phyloP scores from a whole-genome alignment of 768 basidiomycete species.

The Lactarius psammicola region DNA sequence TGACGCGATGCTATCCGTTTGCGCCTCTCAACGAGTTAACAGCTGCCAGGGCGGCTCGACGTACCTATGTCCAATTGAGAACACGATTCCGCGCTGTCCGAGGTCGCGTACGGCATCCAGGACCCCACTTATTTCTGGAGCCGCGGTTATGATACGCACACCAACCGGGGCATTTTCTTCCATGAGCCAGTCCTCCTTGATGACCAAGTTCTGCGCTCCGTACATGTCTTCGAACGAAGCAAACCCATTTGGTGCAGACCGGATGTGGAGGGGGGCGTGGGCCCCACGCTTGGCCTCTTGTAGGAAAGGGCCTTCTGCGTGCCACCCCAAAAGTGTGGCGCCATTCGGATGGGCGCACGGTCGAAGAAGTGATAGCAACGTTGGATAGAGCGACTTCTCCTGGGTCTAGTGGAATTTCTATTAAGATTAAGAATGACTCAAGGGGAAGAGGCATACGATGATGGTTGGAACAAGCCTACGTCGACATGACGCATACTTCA shows the following conservation, averaged over 20 bases:
- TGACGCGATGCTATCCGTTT: conserved; percentile 57
- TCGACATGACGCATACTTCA: not conserved
- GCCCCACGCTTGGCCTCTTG: conserved; percentile 81
- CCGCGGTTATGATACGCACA: conserved; percentile 80
- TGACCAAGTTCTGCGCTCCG: conserved; percentile 59
- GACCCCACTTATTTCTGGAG: conserved; percentile 84
- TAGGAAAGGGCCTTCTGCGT: conserved; percentile 88
- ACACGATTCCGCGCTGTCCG: conserved; percentile 61
- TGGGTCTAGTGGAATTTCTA: conserved; percentile 54
- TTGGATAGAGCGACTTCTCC: conserved; percentile 70
- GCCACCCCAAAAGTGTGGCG: conserved; percentile 83
- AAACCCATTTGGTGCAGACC: conserved; percentile 60
- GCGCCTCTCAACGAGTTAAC: conserved; percentile 16
- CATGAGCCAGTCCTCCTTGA: conserved; percentile 68
- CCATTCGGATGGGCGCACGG: conserved; percentile 63
- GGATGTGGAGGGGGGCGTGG: conserved; percentile 67
- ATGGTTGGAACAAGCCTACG: conserved; percentile 40
- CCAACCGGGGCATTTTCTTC: conserved; percentile 43
- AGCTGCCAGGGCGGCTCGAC: conserved; percentile 15
- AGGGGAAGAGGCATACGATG: conserved; percentile 52
- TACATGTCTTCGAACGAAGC: conserved; percentile 73
- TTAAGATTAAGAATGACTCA: not conserved
- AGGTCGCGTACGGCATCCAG: conserved; percentile 64
- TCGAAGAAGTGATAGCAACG: conserved; percentile 61
- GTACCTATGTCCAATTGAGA: conserved; percentile 90